Percentiles rank a stretch among this genome's conserved stretches.
These are phyloP conservation scores for Neophaeococcomyces aloes DNA, from an alignment of 2,329 filamentous ascomycete species.

Conservation along the genomic window DNA sequence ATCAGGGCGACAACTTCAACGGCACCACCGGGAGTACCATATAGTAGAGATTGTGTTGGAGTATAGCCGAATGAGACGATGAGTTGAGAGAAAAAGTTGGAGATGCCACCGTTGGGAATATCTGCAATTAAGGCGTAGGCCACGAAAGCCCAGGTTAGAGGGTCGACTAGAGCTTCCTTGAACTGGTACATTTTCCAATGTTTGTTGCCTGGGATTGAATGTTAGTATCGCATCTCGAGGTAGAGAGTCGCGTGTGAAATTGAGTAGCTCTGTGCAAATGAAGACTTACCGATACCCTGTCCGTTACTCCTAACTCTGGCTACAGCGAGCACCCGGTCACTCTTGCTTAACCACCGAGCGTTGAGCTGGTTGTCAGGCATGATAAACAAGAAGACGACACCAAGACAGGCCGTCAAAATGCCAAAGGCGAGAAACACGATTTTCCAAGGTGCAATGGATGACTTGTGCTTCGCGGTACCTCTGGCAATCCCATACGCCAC, in stretches of 20 bases:
- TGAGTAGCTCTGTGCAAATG: too few species aligned
- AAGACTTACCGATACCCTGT: slow-evolving; percentile 49
- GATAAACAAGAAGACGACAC: slow-evolving; percentile 40
- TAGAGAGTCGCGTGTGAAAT: too few species aligned
- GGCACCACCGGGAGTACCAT: slow-evolving; percentile 55
- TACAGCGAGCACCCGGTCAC: slow-evolving; percentile 57
- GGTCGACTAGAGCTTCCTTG: slow-evolving; percentile 47
- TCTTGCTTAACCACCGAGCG: slow-evolving; percentile 51
- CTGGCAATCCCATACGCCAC: slow-evolving; percentile 54
- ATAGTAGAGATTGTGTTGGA: slow-evolving; percentile 50
- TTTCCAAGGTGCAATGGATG: slow-evolving; percentile 54
- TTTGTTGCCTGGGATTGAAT: slow-evolving; percentile 42
- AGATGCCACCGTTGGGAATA: slow-evolving; percentile 50
- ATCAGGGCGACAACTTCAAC: slow-evolving; percentile 53
- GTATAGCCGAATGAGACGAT: slow-evolving; percentile 57
- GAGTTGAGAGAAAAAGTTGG: slow-evolving; percentile 52
- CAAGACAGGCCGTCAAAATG: slow-evolving; percentile 41
- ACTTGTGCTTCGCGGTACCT: slow-evolving; percentile 45
- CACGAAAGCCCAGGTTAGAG: slow-evolving; percentile 50
- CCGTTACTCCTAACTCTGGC: slow-evolving; percentile 65
- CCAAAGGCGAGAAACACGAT: slow-evolving; percentile 48
- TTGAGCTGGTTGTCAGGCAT: slow-evolving; percentile 53
- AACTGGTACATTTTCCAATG: slow-evolving; percentile 60
- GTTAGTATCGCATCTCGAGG: too few species aligned
- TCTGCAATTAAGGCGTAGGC: slow-evolving; percentile 47